Evolutionary conservation across 805 yeast species (phyloP).

Genomic region (Schizosaccharomyces cryophilus): DNA sequence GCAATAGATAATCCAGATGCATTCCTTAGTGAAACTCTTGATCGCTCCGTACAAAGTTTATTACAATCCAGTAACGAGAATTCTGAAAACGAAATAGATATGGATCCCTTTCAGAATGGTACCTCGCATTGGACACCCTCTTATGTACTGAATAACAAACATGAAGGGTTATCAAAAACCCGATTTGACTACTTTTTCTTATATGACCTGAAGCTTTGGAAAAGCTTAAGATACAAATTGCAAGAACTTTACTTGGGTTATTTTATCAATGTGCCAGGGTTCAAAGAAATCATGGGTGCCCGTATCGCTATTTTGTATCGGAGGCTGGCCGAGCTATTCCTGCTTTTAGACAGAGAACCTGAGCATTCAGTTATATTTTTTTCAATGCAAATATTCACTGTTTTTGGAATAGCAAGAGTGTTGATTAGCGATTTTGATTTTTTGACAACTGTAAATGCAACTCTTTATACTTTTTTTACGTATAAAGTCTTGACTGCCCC

Average conservation of each 20-base stretch:
- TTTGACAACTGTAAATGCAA: slow-evolving; percentile 28
- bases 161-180: background rate
- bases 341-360: slow-evolving; percentile 64
- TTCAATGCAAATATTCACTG: slow-evolving; percentile 69
- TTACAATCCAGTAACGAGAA: background rate
- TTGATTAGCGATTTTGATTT: slow-evolving; percentile 42
- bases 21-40: background rate
- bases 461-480: slow-evolving; percentile 39
- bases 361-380: slow-evolving; percentile 52
- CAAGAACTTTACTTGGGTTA: slow-evolving; percentile 44
- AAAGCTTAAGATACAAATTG: slow-evolving; percentile 27
- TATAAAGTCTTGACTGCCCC: slow-evolving; percentile 25
- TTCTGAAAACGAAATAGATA: background rate
- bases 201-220: slow-evolving; percentile 54
- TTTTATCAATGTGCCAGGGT: slow-evolving; percentile 33
- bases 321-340: slow-evolving; percentile 40
- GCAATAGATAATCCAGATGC: background rate
- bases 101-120: background rate
- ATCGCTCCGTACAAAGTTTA: background rate
- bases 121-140: background rate
- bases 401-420: slow-evolving; percentile 52
- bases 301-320: slow-evolving; percentile 75
- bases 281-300: slow-evolving; percentile 35
- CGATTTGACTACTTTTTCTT: slow-evolving; percentile 17
- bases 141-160: background rate